Conservation (phyloP, 768 basidiomycete genomes). For the Russula sp. region DNA sequence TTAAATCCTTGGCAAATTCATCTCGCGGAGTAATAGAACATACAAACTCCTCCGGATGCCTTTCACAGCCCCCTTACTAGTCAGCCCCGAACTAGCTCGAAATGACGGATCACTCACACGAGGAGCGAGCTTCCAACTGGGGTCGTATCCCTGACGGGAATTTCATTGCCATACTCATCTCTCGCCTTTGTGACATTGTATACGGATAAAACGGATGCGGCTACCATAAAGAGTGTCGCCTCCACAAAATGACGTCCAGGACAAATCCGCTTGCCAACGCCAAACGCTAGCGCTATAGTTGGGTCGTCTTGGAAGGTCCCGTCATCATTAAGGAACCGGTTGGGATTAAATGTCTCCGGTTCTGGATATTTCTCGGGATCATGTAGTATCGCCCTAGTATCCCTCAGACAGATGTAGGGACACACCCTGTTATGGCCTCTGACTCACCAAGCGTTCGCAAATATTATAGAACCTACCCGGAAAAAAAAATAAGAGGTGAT, state of each 20-base stretch:
- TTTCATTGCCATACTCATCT: slow-evolving; percentile 1
- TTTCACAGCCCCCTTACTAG: not conserved
- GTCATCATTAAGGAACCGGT: not conserved
- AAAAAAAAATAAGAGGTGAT: not conserved
- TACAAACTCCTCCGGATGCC: not conserved
- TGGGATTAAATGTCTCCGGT: slow-evolving; percentile 4
- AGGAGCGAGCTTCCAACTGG: not conserved
- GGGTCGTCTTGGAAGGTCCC: slow-evolving; percentile 1
- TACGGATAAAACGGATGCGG: not conserved
- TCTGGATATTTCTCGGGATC: slow-evolving; percentile 10
- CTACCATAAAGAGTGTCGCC: slow-evolving; percentile 6
- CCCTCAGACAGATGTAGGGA: not conserved
- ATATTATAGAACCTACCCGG: not conserved
- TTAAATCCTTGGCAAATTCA: not conserved
- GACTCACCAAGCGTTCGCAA: slow-evolving; percentile 2
- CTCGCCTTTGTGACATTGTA: slow-evolving; percentile 2
- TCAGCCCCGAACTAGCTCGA: too few relatives aligned
- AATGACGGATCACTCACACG: not conserved
- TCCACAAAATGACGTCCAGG: slow-evolving; percentile 14
- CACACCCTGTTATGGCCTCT: too few relatives aligned
- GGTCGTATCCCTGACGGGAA: not conserved
- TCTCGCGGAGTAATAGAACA: slow-evolving; percentile 11
- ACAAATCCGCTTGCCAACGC: slow-evolving; percentile 10
- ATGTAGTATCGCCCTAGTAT: slow-evolving; percentile 8
- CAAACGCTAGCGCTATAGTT: not conserved